Percentiles rank a stretch among this genome's conserved stretches.
Evolutionary conservation across 164 flowering plant species (phyloP).

Genomic region (Cinnamomum micranthum): DNA sequence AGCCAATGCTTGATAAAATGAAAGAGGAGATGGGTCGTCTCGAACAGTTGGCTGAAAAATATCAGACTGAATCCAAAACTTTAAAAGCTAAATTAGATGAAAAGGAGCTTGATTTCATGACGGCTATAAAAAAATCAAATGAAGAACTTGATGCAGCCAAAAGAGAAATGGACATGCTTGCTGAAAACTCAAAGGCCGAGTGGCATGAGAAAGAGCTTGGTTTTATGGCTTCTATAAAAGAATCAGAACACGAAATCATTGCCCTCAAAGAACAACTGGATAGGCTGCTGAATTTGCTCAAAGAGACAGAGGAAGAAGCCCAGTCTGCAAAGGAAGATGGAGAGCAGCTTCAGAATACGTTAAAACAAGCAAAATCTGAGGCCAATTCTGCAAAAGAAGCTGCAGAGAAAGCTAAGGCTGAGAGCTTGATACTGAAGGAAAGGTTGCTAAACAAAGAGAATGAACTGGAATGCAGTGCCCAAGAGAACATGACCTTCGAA

Average conservation of each 20-base stretch:
- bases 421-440: slow-evolving; percentile 67
- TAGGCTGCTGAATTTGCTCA: slow-evolving; percentile 48
- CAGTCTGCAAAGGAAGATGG: slow-evolving; percentile 47
- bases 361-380: slow-evolving; percentile 58
- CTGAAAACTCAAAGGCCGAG: slow-evolving; percentile 44
- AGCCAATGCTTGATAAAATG: slow-evolving; percentile 66
- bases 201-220: slow-evolving; percentile 71
- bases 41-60: slow-evolving; percentile 29
- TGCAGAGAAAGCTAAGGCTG: slow-evolving; percentile 61
- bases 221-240: slow-evolving; percentile 36
- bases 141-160: slow-evolving; percentile 48
- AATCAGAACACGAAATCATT: slow-evolving; percentile 53
- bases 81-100: slow-evolving; percentile 62
- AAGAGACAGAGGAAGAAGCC: slow-evolving; percentile 62
- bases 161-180: slow-evolving; percentile 33
- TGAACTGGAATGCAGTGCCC: slow-evolving; percentile 33
- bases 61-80: slow-evolving; percentile 38
- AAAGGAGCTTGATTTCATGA: slow-evolving; percentile 46
- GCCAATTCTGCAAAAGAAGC: slow-evolving; percentile 50
- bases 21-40: slow-evolving; percentile 58
- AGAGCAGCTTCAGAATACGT: slow-evolving; percentile 31
- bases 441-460: slow-evolving; percentile 67
- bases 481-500: slow-evolving; percentile 54
- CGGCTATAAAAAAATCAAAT: slow-evolving; percentile 43
- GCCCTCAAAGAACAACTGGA: slow-evolving; percentile 44